Base-by-base conservation (phyloP, 495 filamentous ascomycete genomes). In the Xylaria palmicola region DNA sequence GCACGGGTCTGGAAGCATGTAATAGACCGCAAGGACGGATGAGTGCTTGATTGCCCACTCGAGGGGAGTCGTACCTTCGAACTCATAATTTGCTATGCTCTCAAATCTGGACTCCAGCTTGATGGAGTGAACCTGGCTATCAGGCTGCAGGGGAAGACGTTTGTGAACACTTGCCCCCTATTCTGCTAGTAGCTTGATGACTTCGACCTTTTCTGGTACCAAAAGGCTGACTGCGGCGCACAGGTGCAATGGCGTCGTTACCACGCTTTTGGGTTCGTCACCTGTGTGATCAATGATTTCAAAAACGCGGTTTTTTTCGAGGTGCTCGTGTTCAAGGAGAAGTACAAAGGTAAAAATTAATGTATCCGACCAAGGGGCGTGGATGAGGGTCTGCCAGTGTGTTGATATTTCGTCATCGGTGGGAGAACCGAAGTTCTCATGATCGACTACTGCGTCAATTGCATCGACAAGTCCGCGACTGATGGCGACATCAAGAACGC, bases 21-120 rank as follows among this genome's bases (percentile, higher is more conserved):
- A n/a, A n/a, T n/a, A n/a, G n/a, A n/a, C n/a, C n/a, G n/a, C n/a
- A n/a, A n/a, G n/a, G 6, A 54, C 0, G 26, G 57, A 34, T 15
- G 57, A 59, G 39, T 39, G 43, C 8, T 47, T 24, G n/a, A 67
- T 64, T 4, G 62, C 65, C 62, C 65, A 67, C 29, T 48, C 62
- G 6, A 67, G 34, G 34, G 62, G 62, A 13, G 65, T 67, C n/a
- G 54, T 36, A 20, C 48, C 56, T 30, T 58, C 57, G 19, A 56
- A 62, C 17, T 26, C 34, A 1, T n/a, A n/a, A n/a, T n/a, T n/a
- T n/a, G 0, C 9, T n/a, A 50, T 26, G 19, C 40, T 32, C 2
- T 8, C 1, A 27, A 13, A 4, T 4, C 37, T 52, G 0, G 15
- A 26, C 37, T 43, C 7, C 6, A 22, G 52, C 9, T 41, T 19